Evolutionary conservation across 768 basidiomycete genomes (phyloP).

Genomic region (Mycena pura): DNA sequence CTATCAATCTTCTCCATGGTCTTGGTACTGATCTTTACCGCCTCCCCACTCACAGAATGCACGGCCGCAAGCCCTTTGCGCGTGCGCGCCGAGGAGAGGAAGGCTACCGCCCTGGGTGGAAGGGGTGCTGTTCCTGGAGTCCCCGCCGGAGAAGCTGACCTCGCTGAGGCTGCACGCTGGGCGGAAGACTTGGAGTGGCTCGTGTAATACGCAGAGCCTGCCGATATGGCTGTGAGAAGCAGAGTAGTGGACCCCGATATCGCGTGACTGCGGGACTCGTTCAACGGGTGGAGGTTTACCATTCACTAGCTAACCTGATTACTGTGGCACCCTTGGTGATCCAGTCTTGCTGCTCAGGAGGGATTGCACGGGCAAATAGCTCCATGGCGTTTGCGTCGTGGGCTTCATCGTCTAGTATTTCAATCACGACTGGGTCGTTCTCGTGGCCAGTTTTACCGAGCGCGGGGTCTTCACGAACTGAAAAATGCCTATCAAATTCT

Average conservation of each 20-base stretch:
- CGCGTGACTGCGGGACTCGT: conserved; percentile 54
- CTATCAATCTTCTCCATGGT: conserved; percentile 67
- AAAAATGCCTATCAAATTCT: conserved; percentile 64
- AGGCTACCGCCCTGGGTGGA: conserved; percentile 55
- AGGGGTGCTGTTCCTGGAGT: conserved; percentile 38
- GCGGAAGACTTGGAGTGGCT: conserved; percentile 59
- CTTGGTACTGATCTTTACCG: conserved; percentile 68
- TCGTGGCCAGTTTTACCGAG: conserved; percentile 57
- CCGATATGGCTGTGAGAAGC: conserved; percentile 64
- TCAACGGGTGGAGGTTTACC: not conserved
- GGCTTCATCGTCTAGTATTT: conserved; percentile 53
- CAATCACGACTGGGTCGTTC: conserved; percentile 74
- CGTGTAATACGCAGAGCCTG: conserved; percentile 69
- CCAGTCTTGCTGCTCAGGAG: conserved; percentile 74
- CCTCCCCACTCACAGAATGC: conserved; percentile 69
- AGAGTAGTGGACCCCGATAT: conserved; percentile 72
- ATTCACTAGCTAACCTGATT: conserved; percentile 55
- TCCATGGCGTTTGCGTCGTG: conserved; percentile 52
- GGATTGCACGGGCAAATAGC: conserved; percentile 66
- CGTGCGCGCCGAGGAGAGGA: conserved; percentile 65
- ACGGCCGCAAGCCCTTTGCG: conserved; percentile 63
- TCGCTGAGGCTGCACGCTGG: conserved; percentile 40
- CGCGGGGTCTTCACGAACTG: conserved; percentile 64
- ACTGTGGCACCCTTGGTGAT: conserved; percentile 66
- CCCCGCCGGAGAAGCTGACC: conserved; percentile 24